A percentile compares a stretch with the other conserved stretches of the same genome.
Conservation (phyloP, 495 filamentous ascomycete genomes). For the Aspergillus ostianus region DNA sequence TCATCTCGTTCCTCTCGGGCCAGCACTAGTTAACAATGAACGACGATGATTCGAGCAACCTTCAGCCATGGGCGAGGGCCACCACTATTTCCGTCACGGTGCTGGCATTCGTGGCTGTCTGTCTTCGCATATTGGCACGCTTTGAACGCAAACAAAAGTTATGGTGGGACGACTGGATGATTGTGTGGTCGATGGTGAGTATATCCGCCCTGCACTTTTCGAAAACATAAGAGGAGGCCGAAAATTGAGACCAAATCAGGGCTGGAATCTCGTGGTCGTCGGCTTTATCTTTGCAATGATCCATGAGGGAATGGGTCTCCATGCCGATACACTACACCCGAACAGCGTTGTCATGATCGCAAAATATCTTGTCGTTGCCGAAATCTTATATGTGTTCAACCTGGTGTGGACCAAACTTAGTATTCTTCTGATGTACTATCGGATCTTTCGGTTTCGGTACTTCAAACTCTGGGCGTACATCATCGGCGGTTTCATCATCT, state of each 20-base stretch:
- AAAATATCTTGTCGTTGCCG: constrained; percentile 35
- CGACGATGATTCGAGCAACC: constrained; percentile 14
- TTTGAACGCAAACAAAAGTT: constrained; percentile 30
- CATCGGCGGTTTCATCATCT: constrained; percentile 37
- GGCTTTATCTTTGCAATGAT: constrained; percentile 35
- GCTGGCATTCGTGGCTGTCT: constrained; percentile 33
- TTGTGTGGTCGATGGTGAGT: constrained; percentile 37
- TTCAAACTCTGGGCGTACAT: constrained; percentile 37
- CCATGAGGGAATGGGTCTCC: constrained; percentile 31
- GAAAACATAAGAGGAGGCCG: background rate
- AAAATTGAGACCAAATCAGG: constrained; percentile 10
- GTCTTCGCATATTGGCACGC: constrained; percentile 31
- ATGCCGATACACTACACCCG: constrained; percentile 22
- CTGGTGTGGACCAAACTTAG: constrained; percentile 40
- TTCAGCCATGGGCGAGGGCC: constrained; percentile 38
- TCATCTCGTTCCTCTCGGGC: background rate
- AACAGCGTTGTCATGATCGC: constrained; percentile 30
- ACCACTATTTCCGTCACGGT: constrained; percentile 26
- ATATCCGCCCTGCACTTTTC: background rate
- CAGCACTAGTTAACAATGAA: constrained; percentile 1
- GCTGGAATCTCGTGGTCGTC: constrained; percentile 34
- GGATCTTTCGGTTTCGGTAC: constrained; percentile 38
- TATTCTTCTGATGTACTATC: constrained; percentile 46
- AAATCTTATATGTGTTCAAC: constrained; percentile 42
- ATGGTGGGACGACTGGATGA: constrained; percentile 43